These are phyloP conservation scores for Cephalotrichum gorgonifer DNA, from an alignment of 2,329 filamentous ascomycete genomes.

Conservation along the genomic window DNA sequence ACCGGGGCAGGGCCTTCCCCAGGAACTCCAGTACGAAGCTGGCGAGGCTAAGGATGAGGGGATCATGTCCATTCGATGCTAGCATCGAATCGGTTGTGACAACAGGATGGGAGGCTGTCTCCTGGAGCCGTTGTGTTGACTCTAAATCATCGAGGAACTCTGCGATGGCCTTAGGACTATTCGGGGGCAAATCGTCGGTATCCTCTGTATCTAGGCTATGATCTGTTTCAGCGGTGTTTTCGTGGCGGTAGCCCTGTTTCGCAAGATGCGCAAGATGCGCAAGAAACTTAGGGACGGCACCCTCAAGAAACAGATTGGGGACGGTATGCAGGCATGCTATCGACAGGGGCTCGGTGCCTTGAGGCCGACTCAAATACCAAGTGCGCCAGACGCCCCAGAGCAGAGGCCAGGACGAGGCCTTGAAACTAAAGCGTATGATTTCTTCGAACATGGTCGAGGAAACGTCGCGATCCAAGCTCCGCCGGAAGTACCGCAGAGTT, in stretches of 20 bases:
- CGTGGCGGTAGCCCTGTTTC: not conserved
- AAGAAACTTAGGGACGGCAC: no score
- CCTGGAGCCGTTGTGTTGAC: not conserved
- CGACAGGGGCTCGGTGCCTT: not conserved
- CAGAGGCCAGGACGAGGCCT: not conserved
- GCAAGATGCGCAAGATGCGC: no score
- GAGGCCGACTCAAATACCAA: not conserved
- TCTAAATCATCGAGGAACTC: not conserved
- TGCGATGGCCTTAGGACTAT: not conserved
- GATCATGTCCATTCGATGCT: no score
- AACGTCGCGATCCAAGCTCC: not conserved
- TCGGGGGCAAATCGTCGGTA: not conserved
- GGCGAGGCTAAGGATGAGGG: not conserved
- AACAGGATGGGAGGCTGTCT: no score
- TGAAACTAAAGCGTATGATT: not conserved
- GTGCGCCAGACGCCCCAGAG: not conserved
- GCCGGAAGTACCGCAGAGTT: not conserved
- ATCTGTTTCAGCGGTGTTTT: not conserved
- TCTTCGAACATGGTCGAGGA: not conserved
- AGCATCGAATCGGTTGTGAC: not conserved
- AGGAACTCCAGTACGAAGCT: not conserved
- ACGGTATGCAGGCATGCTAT: not conserved
- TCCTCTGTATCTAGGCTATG: not conserved
- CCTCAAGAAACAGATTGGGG: no score
- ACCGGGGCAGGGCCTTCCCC: not conserved